These are phyloP conservation scores for Xylariaceae sp. DNA, from an alignment of 2,329 filamentous ascomycete species.

Conservation along the genomic window DNA sequence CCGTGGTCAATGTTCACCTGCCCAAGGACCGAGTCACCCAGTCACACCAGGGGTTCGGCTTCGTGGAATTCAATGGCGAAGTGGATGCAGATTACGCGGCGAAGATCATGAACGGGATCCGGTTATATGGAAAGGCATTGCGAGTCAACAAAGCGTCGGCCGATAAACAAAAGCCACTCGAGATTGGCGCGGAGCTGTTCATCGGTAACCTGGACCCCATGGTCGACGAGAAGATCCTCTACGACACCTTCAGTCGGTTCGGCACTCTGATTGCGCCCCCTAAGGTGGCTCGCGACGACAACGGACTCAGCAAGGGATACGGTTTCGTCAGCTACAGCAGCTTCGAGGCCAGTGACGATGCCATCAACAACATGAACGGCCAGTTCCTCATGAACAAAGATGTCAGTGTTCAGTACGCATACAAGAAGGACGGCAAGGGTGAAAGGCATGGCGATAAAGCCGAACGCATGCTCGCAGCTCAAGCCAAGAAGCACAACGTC, in stretches of 20 bases:
- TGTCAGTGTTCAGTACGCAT: conserved; percentile 93
- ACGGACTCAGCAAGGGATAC: conserved; percentile 86
- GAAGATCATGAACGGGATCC: conserved; percentile 93
- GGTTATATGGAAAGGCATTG: conserved; percentile 88
- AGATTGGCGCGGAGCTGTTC: conserved; percentile 95
- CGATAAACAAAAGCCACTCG: conserved; percentile 88
- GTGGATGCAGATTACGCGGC: conserved; percentile 95
- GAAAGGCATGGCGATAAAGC: conserved; percentile 93
- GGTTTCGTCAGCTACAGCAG: conserved; percentile 90
- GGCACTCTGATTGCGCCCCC: conserved; percentile 77
- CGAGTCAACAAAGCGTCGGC: conserved; percentile 90
- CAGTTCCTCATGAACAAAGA: conserved; percentile 98
- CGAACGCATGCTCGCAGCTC: conserved; percentile 82
- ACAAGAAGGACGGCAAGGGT: conserved; percentile 98
- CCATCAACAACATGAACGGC: conserved; percentile 87
- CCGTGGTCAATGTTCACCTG: conserved; percentile 96
- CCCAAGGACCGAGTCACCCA: conserved; percentile 97
- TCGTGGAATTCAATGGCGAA: conserved; percentile 95
- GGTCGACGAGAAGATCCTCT: conserved; percentile 93
- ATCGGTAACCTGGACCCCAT: conserved; percentile 91
- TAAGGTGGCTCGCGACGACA: conserved; percentile 88
- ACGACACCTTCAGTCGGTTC: conserved; percentile 90
- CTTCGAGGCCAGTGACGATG: conserved; percentile 90
- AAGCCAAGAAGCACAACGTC: conserved; percentile 92
- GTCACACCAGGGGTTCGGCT: conserved; percentile 94